phyloP scores from a whole-genome alignment of 1,139 yeast species.

The Candida sp. region DNA sequence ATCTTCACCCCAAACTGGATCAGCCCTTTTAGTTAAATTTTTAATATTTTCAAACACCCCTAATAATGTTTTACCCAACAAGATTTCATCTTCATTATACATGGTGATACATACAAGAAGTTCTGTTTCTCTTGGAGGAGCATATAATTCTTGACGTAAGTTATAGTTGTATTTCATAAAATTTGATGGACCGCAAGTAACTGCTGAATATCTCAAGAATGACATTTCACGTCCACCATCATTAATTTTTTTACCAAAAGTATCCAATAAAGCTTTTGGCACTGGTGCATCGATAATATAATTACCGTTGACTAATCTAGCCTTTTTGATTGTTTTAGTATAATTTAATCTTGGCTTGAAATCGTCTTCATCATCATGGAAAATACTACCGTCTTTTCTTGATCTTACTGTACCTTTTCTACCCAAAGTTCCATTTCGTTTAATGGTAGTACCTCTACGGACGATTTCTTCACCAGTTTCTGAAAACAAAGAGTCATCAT shows the following conservation, averaged over 20 bases:
- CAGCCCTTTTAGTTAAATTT: slow-evolving; percentile 54
- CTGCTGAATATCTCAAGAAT: slow-evolving; percentile 78
- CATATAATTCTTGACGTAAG: slow-evolving; percentile 64
- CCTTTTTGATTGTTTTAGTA: slow-evolving; percentile 48
- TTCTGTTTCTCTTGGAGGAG: slow-evolving; percentile 68
- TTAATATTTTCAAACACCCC: slow-evolving; percentile 75
- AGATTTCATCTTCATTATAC: slow-evolving; percentile 77
- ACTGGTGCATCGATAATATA: slow-evolving; percentile 80
- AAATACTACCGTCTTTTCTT: slow-evolving; percentile 5
- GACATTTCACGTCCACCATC: slow-evolving; percentile 62
- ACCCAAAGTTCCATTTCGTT: slow-evolving; percentile 17
- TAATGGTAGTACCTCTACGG: slow-evolving; percentile 32
- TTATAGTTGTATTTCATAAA: slow-evolving; percentile 55
- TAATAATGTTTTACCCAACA: slow-evolving; percentile 68
- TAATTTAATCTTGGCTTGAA: slow-evolving; percentile 42
- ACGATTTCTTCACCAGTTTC: slow-evolving; percentile 40
- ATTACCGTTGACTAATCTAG: slow-evolving; percentile 64
- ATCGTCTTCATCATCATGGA: slow-evolving; percentile 33
- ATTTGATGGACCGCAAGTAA: slow-evolving; percentile 74
- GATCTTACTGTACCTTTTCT: slow-evolving; percentile 13
- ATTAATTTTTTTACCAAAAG: slow-evolving; percentile 47
- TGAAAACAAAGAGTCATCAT: slow-evolving; percentile 42
- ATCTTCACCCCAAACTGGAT: slow-evolving; percentile 74
- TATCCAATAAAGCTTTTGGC: slow-evolving; percentile 54
- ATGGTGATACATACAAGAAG: slow-evolving; percentile 72